These are phyloP conservation scores for Mycena maculata DNA, from an alignment of 768 basidiomycete species.

Conservation along the genomic window DNA sequence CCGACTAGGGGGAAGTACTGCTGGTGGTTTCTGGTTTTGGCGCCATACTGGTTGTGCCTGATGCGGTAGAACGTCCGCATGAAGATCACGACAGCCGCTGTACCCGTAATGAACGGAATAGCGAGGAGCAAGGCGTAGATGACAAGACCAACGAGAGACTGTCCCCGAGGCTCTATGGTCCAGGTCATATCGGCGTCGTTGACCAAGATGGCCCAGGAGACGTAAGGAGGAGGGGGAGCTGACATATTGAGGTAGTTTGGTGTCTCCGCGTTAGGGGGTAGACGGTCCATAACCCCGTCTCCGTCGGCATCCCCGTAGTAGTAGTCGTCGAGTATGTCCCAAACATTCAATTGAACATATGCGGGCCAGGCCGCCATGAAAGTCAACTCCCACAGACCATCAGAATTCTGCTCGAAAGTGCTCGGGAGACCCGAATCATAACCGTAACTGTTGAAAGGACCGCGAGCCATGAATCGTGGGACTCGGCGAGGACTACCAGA, in stretches of 20 bases:
- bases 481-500: slow-evolving; percentile 72
- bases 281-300: slow-evolving; percentile 89
- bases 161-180: slow-evolving; percentile 84
- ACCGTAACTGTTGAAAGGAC: slow-evolving; percentile 93
- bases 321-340: slow-evolving; percentile 89
- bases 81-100: slow-evolving; percentile 85
- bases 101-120: slow-evolving; percentile 88
- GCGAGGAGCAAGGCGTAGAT: slow-evolving; percentile 87
- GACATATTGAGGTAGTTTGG: slow-evolving; percentile 94
- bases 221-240: slow-evolving; percentile 86
- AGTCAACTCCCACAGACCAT: slow-evolving; percentile 85
- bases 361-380: slow-evolving; percentile 94
- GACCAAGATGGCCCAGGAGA: slow-evolving; percentile 87
- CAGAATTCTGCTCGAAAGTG: slow-evolving; percentile 69
- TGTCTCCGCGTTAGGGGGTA: slow-evolving; percentile 87
- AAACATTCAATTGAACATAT: slow-evolving; percentile 90
- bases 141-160: slow-evolving; percentile 84
- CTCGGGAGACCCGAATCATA: slow-evolving; percentile 85
- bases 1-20: slow-evolving; percentile 93
- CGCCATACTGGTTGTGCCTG: slow-evolving; percentile 92
- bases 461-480: slow-evolving; percentile 88
- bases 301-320: slow-evolving; percentile 92
- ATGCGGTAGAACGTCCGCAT: slow-evolving; percentile 98
- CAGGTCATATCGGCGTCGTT: slow-evolving; percentile 83
- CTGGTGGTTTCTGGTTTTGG: slow-evolving; percentile 74